Base-by-base conservation (phyloP, 257 asterid species). In the Anisodus acutangulus region DNA sequence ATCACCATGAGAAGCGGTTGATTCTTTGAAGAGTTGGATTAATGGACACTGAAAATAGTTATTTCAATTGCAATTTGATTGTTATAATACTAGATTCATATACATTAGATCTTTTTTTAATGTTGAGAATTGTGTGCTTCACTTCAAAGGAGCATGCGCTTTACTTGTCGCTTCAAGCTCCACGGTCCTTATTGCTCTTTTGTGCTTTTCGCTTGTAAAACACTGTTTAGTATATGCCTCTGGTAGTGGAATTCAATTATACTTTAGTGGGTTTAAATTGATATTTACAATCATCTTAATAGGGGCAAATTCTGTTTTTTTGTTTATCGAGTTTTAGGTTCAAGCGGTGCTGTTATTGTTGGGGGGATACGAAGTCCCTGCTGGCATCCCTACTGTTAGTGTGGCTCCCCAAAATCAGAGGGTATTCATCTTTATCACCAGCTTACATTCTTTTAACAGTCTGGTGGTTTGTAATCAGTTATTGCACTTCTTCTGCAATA, bases 291-390 rank as follows among this genome's bases (percentile, higher is more conserved):
- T 78, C 26, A 26, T 78, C 43, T 78, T 53, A 53, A 78, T 53
- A 3, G 81, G 49, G 81, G 81, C 37, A 78, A 12, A 1, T 22
- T 76, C 37, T 76, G 7, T 49, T 13, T 51, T 76, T 78, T 26
- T 51, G 64, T 26, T 76, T 76, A 22, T 76, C 26, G 81, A 82
- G 45, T 83, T 82, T 88, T 92, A 93, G 98, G 98, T 95, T 69
- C 99, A 93, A 91, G 97, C 97, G 57, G 99, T 94, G 84, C 84
- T 95, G 83, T 83, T 94, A 76, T 92, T 94, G 60, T 91, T 95
- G 93, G 99, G 99, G 37, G 99, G 97, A 86, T 90, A 86, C 82
- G 99, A 95, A 87, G 94, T 91, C 71, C 99, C 99, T 62, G 79
- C 89, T 8, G 93, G 94, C 45, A 87, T 95, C 85, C 97, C 98